Evolutionary conservation across 352 stramenopile species (phyloP).

Genomic region (Phytophthora ohioensis): DNA sequence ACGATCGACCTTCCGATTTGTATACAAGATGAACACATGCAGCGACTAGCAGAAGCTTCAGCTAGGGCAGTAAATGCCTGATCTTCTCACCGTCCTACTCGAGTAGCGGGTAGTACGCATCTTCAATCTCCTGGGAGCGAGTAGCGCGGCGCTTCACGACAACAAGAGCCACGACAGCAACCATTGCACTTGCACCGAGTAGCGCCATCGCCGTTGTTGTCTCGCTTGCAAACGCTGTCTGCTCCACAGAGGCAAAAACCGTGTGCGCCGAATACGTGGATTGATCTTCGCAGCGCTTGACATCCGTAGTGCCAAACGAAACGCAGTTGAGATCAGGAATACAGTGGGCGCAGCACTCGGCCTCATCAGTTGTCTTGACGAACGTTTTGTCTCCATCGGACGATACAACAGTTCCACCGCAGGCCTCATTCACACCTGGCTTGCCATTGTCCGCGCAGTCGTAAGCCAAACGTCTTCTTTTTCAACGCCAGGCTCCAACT

Average conservation of each 20-base stretch:
- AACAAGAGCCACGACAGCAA: not conserved
- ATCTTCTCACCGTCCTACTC: not conserved
- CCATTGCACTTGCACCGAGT: not conserved
- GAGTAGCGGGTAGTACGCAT: not conserved
- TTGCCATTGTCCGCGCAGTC: constrained; percentile 33
- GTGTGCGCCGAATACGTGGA: constrained; percentile 18
- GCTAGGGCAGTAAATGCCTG: too few species aligned
- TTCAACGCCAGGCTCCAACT: constrained; percentile 36
- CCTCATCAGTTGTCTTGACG: constrained; percentile 10
- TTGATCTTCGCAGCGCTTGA: constrained; percentile 50
- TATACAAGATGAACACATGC: too few species aligned
- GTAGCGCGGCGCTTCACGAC: not conserved
- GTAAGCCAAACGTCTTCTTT: constrained; percentile 38
- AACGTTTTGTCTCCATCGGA: constrained; percentile 25
- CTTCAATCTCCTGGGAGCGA: not conserved
- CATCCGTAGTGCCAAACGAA: constrained; percentile 17
- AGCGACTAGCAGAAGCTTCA: too few species aligned
- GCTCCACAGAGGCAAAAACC: constrained; percentile 22
- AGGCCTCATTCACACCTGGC: constrained; percentile 48
- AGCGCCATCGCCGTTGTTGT: constrained; percentile 10
- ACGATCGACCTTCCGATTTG: too few species aligned
- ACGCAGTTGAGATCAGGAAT: constrained; percentile 8
- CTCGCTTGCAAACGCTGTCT: constrained; percentile 27
- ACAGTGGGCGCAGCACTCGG: constrained; percentile 32
- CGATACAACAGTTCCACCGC: constrained; percentile 48